Base-by-base conservation (phyloP, 1,284 basidiomycete species). In the Tilletia walkeri region DNA sequence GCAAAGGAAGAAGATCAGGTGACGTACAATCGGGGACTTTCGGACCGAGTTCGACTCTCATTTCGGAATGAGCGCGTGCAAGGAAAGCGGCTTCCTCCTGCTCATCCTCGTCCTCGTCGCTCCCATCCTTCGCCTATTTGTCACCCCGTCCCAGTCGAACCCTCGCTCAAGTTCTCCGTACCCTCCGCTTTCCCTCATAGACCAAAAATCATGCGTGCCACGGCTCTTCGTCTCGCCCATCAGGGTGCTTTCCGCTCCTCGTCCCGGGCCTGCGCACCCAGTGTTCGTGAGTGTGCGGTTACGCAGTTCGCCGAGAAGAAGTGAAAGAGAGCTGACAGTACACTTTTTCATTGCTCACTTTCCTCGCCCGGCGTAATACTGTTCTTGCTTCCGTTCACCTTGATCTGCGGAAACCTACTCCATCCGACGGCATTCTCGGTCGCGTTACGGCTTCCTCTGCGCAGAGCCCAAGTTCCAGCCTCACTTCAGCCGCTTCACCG, bases 401-500 rank as follows among this genome's bases (percentile, higher is more conserved):
- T 53, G n/a, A 24, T 6, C 50, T 53, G 7, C 10, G n/a, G 50
- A 3, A 18, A n/a, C n/a, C 50, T 18, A 18, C 30, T 53, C 9
- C 54, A 14, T 56, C 54, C 54, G 20, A n/a, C 24, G 54, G 54
- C 54, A 4, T 6, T 56, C 54, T 56, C 24, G 41, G 14, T 45
- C 41, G 9, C 41, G 14, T 53, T 53, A 6, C 50, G 50, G 10
- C 20, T 53, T 38, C 36, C 16, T 3, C 34, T 16, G 3, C 14
- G 36, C 34, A 47, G 75, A 78, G 74, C 78, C 78, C 59, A 48
- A 70, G 48, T 80, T 80, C 75, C 77, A 80, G 71, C 78, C 79
- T 24, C 78, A 78, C 70, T 71, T 80, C 65, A 75, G 73, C 56
- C 70, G 75, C 70, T 73, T 80, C 73, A 49, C 73, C 10, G 45